Evolutionary conservation across 208 protist species (phyloP), one percentile per base, ranked within the genome.

Genomic region (Kentomonas sorsogonicus): DNA sequence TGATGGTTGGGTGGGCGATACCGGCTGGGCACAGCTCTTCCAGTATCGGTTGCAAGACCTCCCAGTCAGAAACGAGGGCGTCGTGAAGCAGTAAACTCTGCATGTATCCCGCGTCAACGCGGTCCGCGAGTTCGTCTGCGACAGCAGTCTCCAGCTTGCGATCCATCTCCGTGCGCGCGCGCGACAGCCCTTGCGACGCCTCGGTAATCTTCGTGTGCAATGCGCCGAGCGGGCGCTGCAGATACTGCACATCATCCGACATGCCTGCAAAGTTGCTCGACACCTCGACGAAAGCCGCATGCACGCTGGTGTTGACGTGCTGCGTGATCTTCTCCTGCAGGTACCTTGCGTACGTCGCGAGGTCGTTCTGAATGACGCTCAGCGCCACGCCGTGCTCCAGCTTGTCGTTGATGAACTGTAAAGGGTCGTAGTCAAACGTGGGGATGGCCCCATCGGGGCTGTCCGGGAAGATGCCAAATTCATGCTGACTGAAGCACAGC

Each of bases 401-500:
- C 60, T 95, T 95, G 0, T 72, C 73, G 0, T 69, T 58, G 2
- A 95, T 75, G 69, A 95, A 93, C 0, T 55, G 33, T 20, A 84
- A 16, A 0, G 83, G 66, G 31, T 91, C 82, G 64, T 82, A 93
- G 23, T 71, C 46, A 51, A 20, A 33, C 15, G 3, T 41, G 22
- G 5, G 57, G 22, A 23, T 30, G 16, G 47, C 51, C 22, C 53
- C 29, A 18, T 69, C 47, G 16, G 65, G 45, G 10, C 63, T 67
- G 1, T 86, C 69, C 25, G 83, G 53, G 0, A 66, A 44, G n/a
- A 93, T 77, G 55, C 81, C 87, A 55, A 94, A 91, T 64, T 94
- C 87, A 34, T 89, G 76, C 55, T 94, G 83, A 34, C 69, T 72
- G 63, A 94, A 94, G 62, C 87, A 94, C 0, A 94, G 67, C 55